These are phyloP conservation scores for Clavispora fructus DNA, from an alignment of 805 yeast species.

Conservation along the genomic window DNA sequence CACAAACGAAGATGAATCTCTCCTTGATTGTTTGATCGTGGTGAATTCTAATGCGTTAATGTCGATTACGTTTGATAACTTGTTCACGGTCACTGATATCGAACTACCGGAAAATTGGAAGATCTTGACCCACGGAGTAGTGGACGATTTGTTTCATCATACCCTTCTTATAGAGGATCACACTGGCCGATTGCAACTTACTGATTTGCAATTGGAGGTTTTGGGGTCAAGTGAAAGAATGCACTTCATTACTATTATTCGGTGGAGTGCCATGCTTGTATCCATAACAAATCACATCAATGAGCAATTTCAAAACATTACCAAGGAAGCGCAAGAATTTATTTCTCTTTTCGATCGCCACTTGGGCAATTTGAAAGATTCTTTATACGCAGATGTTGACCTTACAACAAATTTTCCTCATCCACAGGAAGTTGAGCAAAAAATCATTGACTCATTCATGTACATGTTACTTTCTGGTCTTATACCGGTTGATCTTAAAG, in stretches of 20 bases:
- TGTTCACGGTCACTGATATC: slow-evolving; percentile 24
- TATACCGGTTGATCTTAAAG: slow-evolving; percentile 43
- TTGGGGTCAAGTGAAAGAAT: slow-evolving; percentile 3
- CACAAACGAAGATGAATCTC: slow-evolving; percentile 5
- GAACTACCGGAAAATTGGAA: slow-evolving; percentile 12
- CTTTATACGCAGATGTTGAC: slow-evolving; percentile 17
- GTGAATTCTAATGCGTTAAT: slow-evolving; percentile 17
- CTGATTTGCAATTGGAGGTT: slow-evolving; percentile 13
- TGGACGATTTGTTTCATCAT: slow-evolving; percentile 22
- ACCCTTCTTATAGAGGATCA: slow-evolving; percentile 18
- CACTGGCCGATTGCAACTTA: slow-evolving; percentile 7
- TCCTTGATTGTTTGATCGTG: slow-evolving; percentile 22
- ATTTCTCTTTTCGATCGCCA: slow-evolving; percentile 26
- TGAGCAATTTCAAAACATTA: slow-evolving; percentile 16
- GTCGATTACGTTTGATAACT: slow-evolving; percentile 28
- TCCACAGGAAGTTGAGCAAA: slow-evolving; percentile 10
- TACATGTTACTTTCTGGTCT: slow-evolving; percentile 51
- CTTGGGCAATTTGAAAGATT: slow-evolving; percentile 28
- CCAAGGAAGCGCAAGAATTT: slow-evolving; percentile 21
- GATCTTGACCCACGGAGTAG: slow-evolving; percentile 17
- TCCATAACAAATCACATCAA: slow-evolving; percentile 21
- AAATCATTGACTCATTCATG: slow-evolving; percentile 25
- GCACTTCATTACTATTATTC: slow-evolving; percentile 18
- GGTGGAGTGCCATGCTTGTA: slow-evolving; percentile 21
- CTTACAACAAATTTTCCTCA: slow-evolving; percentile 24